Evolutionary conservation across 495 filamentous ascomycete species (phyloP), one percentile per base, ranked within the genome.

Genomic region (Cercophora scortea): DNA sequence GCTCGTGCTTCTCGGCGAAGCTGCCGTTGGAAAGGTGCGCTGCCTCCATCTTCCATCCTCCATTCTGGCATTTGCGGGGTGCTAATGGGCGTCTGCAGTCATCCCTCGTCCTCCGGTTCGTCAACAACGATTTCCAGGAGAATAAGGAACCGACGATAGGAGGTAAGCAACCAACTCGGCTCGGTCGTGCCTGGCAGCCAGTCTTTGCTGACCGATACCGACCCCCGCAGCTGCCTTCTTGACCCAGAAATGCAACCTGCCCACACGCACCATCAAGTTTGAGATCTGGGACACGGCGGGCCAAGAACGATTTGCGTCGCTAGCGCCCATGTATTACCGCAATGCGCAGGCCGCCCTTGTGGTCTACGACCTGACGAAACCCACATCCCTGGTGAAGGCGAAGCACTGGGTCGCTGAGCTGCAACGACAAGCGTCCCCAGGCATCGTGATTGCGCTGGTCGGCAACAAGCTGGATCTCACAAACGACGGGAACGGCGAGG

Each of bases 221-320:
- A 25, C 33, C 11, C 15, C 17, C 36, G 47, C 68, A 97, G 93
- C 93, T 61, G 93, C 93, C 58, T 98, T 98, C 74, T 78, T 98
- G 49, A 98, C 93, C 56, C 93, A 98, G 70, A 97, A 97, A 85
- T 95, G 90, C 76, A 89, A 87, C 57, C 88, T 98, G 18, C 94
- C 93, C 15, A 90, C 85, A 60, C 84, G 93, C 51, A 98, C 89
- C 53, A 97, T 98, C 77, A 98, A 98, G 72, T 98, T 98, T 61
- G 93, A 98, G 72, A 98, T 98, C 61, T 98, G 93, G 93, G 93
- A 98, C 79, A 98, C 93, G 5, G 93, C 94, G 34, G 93, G 93
- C 62, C 93, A 98, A 72, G 93, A 98, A 72, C 89, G 93, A 50
- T 98, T 97, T 68, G 93, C 93, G 52, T 93, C 88, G 25, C 83